Evolutionary conservation across 139 green algal genomes (phyloP), one percentile per base, ranked within the genome.

Genomic region (Astrephomene gubernaculifera): DNA sequence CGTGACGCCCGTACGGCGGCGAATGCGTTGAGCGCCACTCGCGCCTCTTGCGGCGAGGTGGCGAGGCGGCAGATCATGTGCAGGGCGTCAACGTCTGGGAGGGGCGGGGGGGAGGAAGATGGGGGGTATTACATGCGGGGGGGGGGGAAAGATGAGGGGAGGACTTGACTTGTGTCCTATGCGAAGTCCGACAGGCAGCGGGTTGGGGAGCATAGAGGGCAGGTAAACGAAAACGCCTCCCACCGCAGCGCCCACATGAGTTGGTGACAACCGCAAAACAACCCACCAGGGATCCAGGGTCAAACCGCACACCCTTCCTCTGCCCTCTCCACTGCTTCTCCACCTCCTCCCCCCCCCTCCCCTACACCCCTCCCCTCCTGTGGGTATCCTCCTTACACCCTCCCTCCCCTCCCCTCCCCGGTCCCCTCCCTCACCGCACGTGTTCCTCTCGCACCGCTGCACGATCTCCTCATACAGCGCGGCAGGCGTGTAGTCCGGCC

Each of bases 391-490:
- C 63, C 44, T 19, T 25, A 39, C 8, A 41, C 22, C 29, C 33
- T 25, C 19, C 52, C 4, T 52, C 35, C 75, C 7, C 14, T 9
- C 21, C 39, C 38, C 36, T 9, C 33, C 31, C 24, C n/a, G n/a
- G n/a, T 25, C 68, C 17, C 52, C 0, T 54, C 5, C 22, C 85
- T 86, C 65, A 89, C 85, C 85, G 74, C 76, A 89, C 8, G 31
- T 60, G 41, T 75, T 71, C 27, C 9, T 25, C 24, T 89, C 85
- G 54, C 85, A 89, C 4, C 79, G 43, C 54, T 19, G 22, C 22
- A 89, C 39, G 3, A 89, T 75, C 53, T 89, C 85, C 31, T 78
- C 57, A 31, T 89, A 89, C 76, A 89, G 75, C 25, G 44, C 69
- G 9, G 73, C 65, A 2, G 81, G 31, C 22, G 83, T 88, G 64